These are phyloP conservation scores for Obba rivulosa DNA, from an alignment of 768 basidiomycete genomes.

Conservation along the genomic window DNA sequence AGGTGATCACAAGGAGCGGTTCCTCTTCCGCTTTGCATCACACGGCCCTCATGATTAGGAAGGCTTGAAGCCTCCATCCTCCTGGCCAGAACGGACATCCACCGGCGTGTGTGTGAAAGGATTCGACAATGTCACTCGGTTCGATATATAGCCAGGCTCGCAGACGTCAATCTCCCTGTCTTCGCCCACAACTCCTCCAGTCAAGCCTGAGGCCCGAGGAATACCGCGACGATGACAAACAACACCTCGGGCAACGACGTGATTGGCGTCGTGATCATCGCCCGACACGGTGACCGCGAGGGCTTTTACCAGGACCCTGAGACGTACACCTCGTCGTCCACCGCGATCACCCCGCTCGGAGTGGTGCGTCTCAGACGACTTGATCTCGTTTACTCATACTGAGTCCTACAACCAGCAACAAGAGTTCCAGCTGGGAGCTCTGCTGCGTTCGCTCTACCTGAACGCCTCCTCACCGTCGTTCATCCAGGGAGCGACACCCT, in stretches of 20 bases:
- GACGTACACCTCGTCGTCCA: conserved; percentile 50
- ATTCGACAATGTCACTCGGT: too few species aligned
- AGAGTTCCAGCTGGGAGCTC: conserved; percentile 51
- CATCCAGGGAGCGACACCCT: conserved; percentile 35
- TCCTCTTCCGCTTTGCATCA: too few species aligned
- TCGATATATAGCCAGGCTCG: conserved; percentile 16
- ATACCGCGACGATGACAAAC: conserved; percentile 1
- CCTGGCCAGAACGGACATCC: too few species aligned
- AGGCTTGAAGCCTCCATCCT: too few species aligned
- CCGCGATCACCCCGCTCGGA: conserved; percentile 63
- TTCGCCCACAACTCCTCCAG: not conserved
- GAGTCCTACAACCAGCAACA: conserved; percentile 34
- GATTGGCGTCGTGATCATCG: conserved; percentile 21
- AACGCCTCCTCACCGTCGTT: conserved; percentile 46
- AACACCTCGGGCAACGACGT: conserved; percentile 12
- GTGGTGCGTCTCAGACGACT: conserved; percentile 36
- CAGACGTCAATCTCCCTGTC: conserved; percentile 69
- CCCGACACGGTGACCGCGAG: conserved; percentile 22
- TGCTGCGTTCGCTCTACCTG: conserved; percentile 50
- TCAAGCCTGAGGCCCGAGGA: not conserved
- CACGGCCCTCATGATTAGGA: too few species aligned
- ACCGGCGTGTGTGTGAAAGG: too few species aligned
- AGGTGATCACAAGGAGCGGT: too few species aligned
- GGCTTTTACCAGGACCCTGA: conserved; percentile 63
- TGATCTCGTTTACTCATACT: not conserved